Conservation (phyloP, 768 basidiomycete species). For the Boletus rufocinnamomeus region DNA sequence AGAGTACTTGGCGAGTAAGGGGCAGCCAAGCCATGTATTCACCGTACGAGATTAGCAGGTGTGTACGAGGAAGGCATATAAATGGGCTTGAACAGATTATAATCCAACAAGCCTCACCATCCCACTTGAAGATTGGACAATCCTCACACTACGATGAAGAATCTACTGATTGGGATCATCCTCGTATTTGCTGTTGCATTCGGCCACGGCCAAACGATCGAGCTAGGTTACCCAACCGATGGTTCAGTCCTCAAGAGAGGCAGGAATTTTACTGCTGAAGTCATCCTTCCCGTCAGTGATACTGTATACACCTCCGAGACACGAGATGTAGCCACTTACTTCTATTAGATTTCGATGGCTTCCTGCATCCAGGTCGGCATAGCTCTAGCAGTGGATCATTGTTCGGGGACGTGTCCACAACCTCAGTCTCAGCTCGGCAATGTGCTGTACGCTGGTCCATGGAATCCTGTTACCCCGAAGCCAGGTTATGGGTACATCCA, state of each 20-base stretch:
- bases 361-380: constrained; percentile 21
- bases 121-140: neutral
- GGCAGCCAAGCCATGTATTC: neutral
- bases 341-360: neutral
- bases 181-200: neutral
- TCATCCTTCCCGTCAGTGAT: constrained; percentile 4
- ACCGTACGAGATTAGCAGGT: neutral
- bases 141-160: neutral
- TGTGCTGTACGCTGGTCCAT: neutral
- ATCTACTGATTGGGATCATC: neutral
- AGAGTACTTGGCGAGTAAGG: neutral
- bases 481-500: neutral
- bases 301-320: no score
- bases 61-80: neutral
- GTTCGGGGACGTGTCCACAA: neutral
- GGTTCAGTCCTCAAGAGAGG: constrained; percentile 1
- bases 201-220: neutral
- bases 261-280: neutral
- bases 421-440: constrained; percentile 10
- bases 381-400: neutral
- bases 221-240: neutral
- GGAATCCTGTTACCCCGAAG: neutral
- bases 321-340: neutral
- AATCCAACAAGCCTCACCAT: neutral
- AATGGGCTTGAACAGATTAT: neutral